phyloP scores from a whole-genome alignment of 768 basidiomycete species.

The Cystobasidium ongulense region DNA sequence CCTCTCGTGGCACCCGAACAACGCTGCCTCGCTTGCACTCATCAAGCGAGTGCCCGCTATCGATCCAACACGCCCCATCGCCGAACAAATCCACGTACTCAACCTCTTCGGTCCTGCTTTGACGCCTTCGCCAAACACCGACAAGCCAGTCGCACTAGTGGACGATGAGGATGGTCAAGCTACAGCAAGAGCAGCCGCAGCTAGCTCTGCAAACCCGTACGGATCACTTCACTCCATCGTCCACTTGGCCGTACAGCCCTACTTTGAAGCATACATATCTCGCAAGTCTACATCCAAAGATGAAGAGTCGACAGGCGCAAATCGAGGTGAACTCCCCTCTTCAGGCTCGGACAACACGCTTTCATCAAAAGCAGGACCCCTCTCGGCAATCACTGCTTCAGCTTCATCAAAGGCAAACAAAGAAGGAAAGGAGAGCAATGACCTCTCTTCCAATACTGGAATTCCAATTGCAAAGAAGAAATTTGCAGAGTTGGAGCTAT shows the following conservation, averaged over 20 bases:
- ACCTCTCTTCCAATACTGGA: conserved; percentile 47
- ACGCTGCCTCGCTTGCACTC: conserved; percentile 78
- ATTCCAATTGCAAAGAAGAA: conserved; percentile 99
- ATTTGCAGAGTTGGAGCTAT: conserved; percentile 93
- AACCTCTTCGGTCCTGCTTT: conserved; percentile 58
- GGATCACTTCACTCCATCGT: conserved; percentile 92
- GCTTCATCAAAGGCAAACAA: not conserved
- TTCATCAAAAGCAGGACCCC: not conserved
- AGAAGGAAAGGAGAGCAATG: conserved; percentile 16
- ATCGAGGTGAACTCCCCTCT: not conserved
- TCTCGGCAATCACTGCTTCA: not conserved
- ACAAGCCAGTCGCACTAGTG: not conserved
- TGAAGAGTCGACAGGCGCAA: not conserved
- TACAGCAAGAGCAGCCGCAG: conserved; percentile 50
- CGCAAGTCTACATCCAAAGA: conserved; percentile 52
- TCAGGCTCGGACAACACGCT: not conserved
- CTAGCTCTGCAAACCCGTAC: conserved; percentile 55
- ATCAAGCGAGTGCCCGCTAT: conserved; percentile 78
- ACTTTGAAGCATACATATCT: conserved; percentile 96
- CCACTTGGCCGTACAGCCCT: conserved; percentile 89
- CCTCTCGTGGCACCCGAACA: conserved; percentile 68
- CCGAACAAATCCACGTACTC: conserved; percentile 78
- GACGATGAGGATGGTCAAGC: conserved; percentile 53
- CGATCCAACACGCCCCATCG: conserved; percentile 69
- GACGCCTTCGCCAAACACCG: conserved; percentile 30